Conservation (phyloP, 1,284 basidiomycete genomes). For the Irpex rosettiformis region DNA sequence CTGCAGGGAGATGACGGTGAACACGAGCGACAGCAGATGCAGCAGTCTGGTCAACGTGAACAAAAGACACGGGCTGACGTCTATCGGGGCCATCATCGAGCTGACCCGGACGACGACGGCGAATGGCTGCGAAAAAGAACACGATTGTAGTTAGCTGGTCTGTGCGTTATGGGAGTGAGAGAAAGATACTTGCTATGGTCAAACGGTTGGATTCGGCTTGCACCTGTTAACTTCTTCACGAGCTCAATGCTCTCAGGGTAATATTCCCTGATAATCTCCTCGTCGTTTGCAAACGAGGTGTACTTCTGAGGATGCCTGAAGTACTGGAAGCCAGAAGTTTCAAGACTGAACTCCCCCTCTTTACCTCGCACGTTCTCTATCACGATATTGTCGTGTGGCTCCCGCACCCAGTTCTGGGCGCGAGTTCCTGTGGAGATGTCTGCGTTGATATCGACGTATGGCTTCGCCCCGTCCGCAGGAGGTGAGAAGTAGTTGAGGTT, state of each 20-base stretch:
- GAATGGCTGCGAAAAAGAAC: constrained; percentile 35
- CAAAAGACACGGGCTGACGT: constrained; percentile 45
- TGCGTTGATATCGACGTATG: constrained; percentile 26
- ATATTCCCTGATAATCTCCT: constrained; percentile 48
- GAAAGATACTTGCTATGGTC: constrained; percentile 52
- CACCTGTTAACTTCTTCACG: constrained; percentile 59
- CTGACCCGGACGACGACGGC: constrained; percentile 39
- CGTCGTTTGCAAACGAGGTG: constrained; percentile 43
- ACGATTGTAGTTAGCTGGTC: not conserved
- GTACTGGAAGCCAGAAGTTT: constrained; percentile 56
- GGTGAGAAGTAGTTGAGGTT: constrained; percentile 29
- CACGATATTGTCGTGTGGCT: constrained; percentile 29
- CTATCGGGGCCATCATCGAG: constrained; percentile 37
- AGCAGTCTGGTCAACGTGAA: constrained; percentile 55
- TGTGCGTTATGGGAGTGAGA: not conserved
- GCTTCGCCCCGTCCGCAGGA: constrained; percentile 30
- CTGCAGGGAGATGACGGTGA: constrained; percentile 46
- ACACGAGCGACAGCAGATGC: constrained; percentile 46
- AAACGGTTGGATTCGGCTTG: constrained; percentile 54
- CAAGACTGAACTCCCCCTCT: constrained; percentile 44
- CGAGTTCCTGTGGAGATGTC: constrained; percentile 22
- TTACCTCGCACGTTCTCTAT: constrained; percentile 59
- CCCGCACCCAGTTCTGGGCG: constrained; percentile 20
- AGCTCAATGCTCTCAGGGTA: constrained; percentile 58
- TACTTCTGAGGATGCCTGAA: constrained; percentile 39